Base-by-base conservation (phyloP, 345 rosid species). In the Salix purpurea region DNA sequence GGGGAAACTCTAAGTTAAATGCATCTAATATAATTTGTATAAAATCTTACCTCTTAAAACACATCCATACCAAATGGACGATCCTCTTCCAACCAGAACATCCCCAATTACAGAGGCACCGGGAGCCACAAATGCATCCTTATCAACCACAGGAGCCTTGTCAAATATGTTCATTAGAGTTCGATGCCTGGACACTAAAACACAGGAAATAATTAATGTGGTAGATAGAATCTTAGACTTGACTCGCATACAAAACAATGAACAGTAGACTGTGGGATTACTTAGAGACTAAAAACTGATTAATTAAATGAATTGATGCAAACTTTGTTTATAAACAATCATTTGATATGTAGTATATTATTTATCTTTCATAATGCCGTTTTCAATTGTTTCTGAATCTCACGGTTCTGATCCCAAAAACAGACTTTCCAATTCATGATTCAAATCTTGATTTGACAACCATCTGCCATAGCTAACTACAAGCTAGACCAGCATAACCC, bases 1-100 rank as follows among this genome's bases (percentile, higher is more conserved):
- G 10, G 24, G 2, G 32, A 40, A 64, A 18, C 21, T 26, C 24
- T 24, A 46, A 9, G n/a, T 58, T n/a, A 23, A 3, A 58, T n/a
- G 28, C 64, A 58, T 58, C 28, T 3, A 9, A 58, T 23, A 58
- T 58, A 26, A 5, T 9, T 67, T 1, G 24, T 36, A 75, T 3
- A 36, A 15, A 70, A 71, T 44, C 82, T 83, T 90, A 95, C 99
- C 99, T 87, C 98, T 91, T 74, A 93, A 80, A 71, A 95, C 99
- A 74, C 93, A 95, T 69, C 99, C 97, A 84, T 93, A 95, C 99
- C 97, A 95, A 73, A 95, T 81, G 34, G 97, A 95, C 12, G 99
- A 86, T 73, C 88, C 96, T 73, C 89, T 85, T 70, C 97, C 97
- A 40, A 92, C 89, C 80, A 78, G 94, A 71, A 92, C 97, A 79